These are phyloP conservation scores for Thraustochytrium striatum DNA, from an alignment of 352 stramenopile species.

Conservation along the genomic window DNA sequence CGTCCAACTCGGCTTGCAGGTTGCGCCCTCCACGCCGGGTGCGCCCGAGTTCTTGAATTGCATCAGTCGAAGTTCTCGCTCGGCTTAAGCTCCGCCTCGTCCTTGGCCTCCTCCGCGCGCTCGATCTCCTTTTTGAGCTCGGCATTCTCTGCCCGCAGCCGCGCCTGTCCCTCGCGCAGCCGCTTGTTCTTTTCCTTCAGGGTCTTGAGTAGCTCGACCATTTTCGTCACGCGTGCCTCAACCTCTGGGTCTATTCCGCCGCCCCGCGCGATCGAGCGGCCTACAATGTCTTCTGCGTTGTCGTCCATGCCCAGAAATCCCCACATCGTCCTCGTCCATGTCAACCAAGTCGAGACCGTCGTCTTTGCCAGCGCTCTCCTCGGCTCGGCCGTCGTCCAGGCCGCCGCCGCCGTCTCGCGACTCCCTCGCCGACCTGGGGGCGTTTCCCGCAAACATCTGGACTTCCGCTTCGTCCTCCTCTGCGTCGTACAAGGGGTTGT, in stretches of 20 bases:
- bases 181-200: constrained; percentile 58
- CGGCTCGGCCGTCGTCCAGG: too few species aligned
- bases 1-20: constrained; percentile 51
- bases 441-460: too few species aligned
- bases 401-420: too few species aligned
- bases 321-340: too few species aligned
- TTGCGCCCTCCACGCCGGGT: constrained; percentile 50
- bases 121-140: constrained; percentile 57
- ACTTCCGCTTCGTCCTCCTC: too few species aligned
- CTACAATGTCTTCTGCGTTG: constrained; percentile 35
- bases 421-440: too few species aligned
- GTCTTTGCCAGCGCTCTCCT: constrained; percentile 31
- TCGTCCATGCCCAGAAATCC: constrained; percentile 48
- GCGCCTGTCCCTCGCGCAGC: constrained; percentile 52
- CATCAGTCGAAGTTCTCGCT: constrained; percentile 59
- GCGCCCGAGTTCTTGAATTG: constrained; percentile 56
- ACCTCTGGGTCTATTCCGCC: constrained; percentile 59
- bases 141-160: constrained; percentile 53
- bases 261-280: constrained; percentile 56
- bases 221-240: constrained; percentile 61
- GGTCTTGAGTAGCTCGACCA: constrained; percentile 60
- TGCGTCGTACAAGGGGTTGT: too few species aligned
- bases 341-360: constrained; percentile 44
- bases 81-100: constrained; percentile 63
- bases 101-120: constrained; percentile 58